These are phyloP conservation scores for Boletus subcaerulescens DNA, from an alignment of 768 basidiomycete genomes.

Conservation along the genomic window DNA sequence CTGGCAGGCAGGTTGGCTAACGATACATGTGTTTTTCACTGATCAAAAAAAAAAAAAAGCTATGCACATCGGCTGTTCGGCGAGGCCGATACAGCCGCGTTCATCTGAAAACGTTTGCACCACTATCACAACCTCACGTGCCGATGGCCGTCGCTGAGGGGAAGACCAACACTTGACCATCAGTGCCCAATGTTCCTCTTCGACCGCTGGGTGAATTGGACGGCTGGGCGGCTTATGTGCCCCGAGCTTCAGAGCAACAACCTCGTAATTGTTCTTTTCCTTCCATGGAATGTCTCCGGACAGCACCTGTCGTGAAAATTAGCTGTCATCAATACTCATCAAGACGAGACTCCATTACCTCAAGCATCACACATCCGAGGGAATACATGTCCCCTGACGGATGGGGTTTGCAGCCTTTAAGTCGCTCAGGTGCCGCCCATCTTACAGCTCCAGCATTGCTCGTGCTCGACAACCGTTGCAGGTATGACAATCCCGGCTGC, in stretches of 20 bases:
- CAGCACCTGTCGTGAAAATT: neutral
- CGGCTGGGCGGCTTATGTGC: neutral
- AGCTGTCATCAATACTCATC: no score
- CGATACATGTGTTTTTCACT: no score
- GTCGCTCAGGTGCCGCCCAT: constrained; percentile 2
- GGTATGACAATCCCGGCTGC: neutral
- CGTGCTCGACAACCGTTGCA: neutral
- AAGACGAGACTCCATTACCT: no score
- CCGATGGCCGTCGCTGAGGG: neutral
- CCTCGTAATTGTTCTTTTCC: neutral
- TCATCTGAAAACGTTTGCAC: neutral
- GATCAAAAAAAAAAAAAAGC: neutral
- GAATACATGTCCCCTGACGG: constrained; percentile 1
- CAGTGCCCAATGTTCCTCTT: neutral
- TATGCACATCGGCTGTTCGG: neutral
- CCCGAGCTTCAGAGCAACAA: no score
- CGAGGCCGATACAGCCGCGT: no score
- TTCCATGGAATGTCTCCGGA: constrained; percentile 8
- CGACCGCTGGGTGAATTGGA: neutral
- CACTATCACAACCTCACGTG: neutral
- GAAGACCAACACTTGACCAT: neutral
- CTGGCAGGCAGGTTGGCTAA: no score
- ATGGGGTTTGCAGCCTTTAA: neutral
- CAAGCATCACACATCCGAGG: neutral
- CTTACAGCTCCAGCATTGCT: neutral